Evolutionary conservation across 2,329 filamentous ascomycete genomes (phyloP).

Genomic region (Botrytis tulipae): DNA sequence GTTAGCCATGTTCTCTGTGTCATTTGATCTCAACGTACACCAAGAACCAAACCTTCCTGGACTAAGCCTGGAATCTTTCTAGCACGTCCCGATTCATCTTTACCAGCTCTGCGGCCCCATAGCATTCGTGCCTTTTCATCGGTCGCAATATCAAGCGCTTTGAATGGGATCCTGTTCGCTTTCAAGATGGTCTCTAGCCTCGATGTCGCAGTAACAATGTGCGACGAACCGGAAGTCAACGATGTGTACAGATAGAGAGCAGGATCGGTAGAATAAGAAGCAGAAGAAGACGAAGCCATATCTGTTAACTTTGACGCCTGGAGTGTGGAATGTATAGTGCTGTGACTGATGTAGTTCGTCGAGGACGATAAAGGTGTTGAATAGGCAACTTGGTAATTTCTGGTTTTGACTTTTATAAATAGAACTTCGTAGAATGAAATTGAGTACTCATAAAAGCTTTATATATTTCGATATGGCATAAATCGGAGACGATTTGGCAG

Average conservation of each 20-base stretch:
- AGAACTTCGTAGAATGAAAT: neutral
- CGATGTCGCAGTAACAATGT: slow-evolving; percentile 94
- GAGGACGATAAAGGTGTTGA: neutral
- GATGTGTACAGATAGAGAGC: slow-evolving; percentile 94
- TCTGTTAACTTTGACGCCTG: slow-evolving; percentile 18
- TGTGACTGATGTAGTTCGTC: neutral
- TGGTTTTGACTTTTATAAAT: neutral
- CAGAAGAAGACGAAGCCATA: slow-evolving; percentile 37
- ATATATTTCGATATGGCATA: neutral
- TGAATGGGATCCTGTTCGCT: slow-evolving; percentile 91
- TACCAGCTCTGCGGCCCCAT: slow-evolving; percentile 80
- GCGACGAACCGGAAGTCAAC: slow-evolving; percentile 88
- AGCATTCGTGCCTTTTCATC: slow-evolving; percentile 85
- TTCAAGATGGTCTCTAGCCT: slow-evolving; percentile 94
- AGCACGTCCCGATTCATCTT: slow-evolving; percentile 57
- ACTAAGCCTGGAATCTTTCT: slow-evolving; percentile 87
- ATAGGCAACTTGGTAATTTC: neutral
- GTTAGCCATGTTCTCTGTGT: slow-evolving; percentile 24
- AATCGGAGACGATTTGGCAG: neutral
- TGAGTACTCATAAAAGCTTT: neutral
- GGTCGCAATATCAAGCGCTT: slow-evolving; percentile 85
- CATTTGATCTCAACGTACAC: slow-evolving; percentile 57
- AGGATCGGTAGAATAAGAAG: slow-evolving; percentile 53
- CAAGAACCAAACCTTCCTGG: slow-evolving; percentile 80
- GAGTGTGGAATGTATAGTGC: neutral